phyloP scores from a whole-genome alignment of 805 yeast genomes.

The Komagataella populi region DNA sequence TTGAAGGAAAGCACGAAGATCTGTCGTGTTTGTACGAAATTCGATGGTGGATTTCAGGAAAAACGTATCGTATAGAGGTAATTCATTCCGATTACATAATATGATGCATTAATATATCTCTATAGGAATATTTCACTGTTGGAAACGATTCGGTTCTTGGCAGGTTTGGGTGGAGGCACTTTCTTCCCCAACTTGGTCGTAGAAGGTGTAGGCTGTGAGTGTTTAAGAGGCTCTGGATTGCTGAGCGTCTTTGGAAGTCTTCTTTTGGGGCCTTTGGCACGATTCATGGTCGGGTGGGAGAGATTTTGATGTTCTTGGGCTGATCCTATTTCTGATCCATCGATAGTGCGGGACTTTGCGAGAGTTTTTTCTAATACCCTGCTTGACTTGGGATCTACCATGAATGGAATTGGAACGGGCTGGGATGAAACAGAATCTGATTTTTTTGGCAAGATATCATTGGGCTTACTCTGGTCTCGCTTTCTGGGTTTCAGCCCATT shows the following conservation, averaged over 20 bases:
- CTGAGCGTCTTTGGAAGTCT: slow-evolving; percentile 23
- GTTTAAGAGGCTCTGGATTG: neutral
- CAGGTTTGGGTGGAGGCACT: slow-evolving; percentile 14
- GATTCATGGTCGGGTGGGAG: slow-evolving; percentile 28
- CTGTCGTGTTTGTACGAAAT: neutral
- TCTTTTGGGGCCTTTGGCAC: slow-evolving; percentile 41
- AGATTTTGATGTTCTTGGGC: slow-evolving; percentile 12
- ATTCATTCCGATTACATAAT: neutral
- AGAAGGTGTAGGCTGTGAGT: neutral
- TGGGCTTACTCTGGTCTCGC: neutral
- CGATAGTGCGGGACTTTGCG: slow-evolving; percentile 6
- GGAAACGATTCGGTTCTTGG: slow-evolving; percentile 15
- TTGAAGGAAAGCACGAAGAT: neutral
- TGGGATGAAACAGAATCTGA: neutral
- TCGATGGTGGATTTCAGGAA: neutral
- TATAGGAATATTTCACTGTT: slow-evolving; percentile 12
- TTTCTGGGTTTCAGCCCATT: neutral
- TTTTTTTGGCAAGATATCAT: neutral
- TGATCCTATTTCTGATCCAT: neutral
- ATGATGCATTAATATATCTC: neutral
- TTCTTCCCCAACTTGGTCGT: slow-evolving; percentile 5
- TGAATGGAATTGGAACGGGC: slow-evolving; percentile 4
- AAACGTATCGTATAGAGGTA: neutral
- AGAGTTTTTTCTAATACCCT: neutral
- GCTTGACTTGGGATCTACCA: neutral